Evolutionary conservation across 768 basidiomycete genomes (phyloP), one percentile per base, ranked within the genome.

Genomic region (Mycena albidolilacea): DNA sequence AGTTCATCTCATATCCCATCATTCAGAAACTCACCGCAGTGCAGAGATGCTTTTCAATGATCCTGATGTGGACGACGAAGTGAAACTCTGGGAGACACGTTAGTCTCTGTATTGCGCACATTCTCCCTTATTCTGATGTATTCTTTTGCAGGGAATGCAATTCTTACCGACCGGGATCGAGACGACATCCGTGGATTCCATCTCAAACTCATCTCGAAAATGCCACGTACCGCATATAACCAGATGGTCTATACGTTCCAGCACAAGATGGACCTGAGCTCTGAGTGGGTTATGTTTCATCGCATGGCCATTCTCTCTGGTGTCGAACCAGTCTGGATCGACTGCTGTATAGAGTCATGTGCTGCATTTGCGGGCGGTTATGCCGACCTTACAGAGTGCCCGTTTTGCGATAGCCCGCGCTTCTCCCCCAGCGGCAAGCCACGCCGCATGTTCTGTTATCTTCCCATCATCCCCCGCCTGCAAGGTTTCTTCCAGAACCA

Each of bases 401-500:
- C 50, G 6, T 48, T 14, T 12, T 48, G 46, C 46, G 12, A 48
- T 12, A 48, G 46, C 15, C 46, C 46, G 6, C 46, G 46, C 46
- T 48, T 15, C 17, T 48, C 46, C 6, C 12, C 46, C 10, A 48
- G 12, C 17, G 46, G 46, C 46, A 48, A 48, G 17, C 14, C 46
- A 48, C 46, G 46, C 12, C 46, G 46, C 46, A 48, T 48, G 19
- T 52, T 52, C n/a, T 52, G n/a, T 21, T 52, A 52, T n/a, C 19
- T 52, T 11, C 50, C 50, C 19, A 14, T 52, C 19, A 52, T 52
- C 7, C 50, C 50, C 50, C 50, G 50, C n/a, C 50, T 52, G 1
- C 50, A 52, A 52, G 50, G 50, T 21, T 52, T 52, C n/a, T 52
- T 52, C 50, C 50, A 52, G n/a, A 52, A 52, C 50, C 50, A 19